Percentiles rank a stretch among this genome's conserved stretches.
Evolutionary conservation across 164 flowering plant genomes (phyloP).

Genomic region (Macadamia integrifolia): DNA sequence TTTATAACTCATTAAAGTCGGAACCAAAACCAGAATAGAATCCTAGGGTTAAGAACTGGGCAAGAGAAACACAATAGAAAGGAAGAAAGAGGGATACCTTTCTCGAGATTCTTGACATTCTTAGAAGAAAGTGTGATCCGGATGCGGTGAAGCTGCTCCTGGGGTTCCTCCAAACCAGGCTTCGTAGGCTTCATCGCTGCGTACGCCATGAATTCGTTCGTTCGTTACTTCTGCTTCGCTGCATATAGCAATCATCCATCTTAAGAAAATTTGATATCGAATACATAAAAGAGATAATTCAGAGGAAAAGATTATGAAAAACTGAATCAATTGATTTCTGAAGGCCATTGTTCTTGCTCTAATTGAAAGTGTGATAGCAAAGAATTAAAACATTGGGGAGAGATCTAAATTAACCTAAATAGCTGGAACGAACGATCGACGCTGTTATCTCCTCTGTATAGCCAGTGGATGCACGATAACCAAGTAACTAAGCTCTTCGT

Average conservation of each 20-base stretch:
- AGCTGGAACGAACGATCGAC: background rate
- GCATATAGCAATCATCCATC: background rate
- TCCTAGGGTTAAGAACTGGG: background rate
- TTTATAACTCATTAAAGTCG: background rate
- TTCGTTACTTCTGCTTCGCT: background rate
- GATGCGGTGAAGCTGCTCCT: conserved; percentile 55
- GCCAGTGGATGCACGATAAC: background rate
- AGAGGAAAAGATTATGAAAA: too few species aligned
- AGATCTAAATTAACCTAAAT: background rate
- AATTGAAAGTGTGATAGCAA: too few species aligned
- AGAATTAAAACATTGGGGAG: too few species aligned
- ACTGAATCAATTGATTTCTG: too few species aligned
- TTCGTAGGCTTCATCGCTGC: conserved; percentile 60
- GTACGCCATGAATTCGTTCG: conserved; percentile 24
- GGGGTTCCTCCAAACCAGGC: conserved; percentile 62
- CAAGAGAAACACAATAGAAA: too few species aligned
- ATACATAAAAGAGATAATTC: too few species aligned
- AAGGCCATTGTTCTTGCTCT: too few species aligned
- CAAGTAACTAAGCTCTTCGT: background rate
- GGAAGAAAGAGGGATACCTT: conserved; percentile 26
- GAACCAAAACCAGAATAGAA: background rate
- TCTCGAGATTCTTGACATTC: conserved; percentile 76
- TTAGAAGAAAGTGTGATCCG: conserved; percentile 81
- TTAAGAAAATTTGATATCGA: background rate
- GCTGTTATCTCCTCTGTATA: background rate